Evolutionary conservation across 2,329 filamentous ascomycete species (phyloP).

Genomic region (Talaromyces islandicus): DNA sequence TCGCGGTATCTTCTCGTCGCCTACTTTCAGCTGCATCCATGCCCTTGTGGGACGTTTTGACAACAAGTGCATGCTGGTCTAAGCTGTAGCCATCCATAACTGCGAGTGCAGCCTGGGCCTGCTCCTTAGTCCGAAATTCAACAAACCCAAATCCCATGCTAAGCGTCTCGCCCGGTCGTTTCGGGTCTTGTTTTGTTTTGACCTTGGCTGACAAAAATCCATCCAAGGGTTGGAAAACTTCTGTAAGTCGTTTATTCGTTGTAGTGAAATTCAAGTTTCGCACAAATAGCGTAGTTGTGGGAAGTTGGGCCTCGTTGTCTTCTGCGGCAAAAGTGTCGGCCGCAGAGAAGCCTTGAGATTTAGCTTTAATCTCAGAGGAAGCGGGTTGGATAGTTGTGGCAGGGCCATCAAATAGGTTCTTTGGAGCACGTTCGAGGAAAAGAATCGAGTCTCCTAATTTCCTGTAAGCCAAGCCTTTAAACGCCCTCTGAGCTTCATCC

Average conservation of each 20-base stretch:
- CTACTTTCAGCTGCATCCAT: constrained; percentile 83
- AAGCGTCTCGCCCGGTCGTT: constrained; percentile 76
- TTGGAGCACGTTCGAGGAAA: constrained; percentile 90
- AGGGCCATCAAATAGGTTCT: constrained; percentile 60
- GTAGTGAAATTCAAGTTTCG: constrained; percentile 92
- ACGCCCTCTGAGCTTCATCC: constrained; percentile 75
- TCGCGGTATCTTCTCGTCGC: constrained; percentile 72
- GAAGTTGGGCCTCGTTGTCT: constrained; percentile 34
- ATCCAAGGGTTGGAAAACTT: constrained; percentile 72
- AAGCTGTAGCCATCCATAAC: constrained; percentile 85
- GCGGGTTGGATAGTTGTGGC: constrained; percentile 21
- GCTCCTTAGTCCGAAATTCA: constrained; percentile 72
- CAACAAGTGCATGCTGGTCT: constrained; percentile 78
- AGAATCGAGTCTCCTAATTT: constrained; percentile 86
- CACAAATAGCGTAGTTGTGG: constrained; percentile 82
- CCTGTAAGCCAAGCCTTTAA: constrained; percentile 78
- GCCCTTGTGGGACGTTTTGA: constrained; percentile 82
- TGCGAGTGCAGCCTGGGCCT: constrained; percentile 72
- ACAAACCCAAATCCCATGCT: constrained; percentile 98
- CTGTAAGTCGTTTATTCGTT: constrained; percentile 66
- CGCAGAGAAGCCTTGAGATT: constrained; percentile 36
- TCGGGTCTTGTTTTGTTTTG: constrained; percentile 90
- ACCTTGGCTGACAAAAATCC: constrained; percentile 86
- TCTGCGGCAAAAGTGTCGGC: constrained; percentile 38
- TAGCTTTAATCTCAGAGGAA: constrained; percentile 25